Percentiles rank a stretch among this genome's conserved stretches.
Evolutionary conservation across 2,329 filamentous ascomycete genomes (phyloP).

Genomic region (Pseudogymnoascus sp.): DNA sequence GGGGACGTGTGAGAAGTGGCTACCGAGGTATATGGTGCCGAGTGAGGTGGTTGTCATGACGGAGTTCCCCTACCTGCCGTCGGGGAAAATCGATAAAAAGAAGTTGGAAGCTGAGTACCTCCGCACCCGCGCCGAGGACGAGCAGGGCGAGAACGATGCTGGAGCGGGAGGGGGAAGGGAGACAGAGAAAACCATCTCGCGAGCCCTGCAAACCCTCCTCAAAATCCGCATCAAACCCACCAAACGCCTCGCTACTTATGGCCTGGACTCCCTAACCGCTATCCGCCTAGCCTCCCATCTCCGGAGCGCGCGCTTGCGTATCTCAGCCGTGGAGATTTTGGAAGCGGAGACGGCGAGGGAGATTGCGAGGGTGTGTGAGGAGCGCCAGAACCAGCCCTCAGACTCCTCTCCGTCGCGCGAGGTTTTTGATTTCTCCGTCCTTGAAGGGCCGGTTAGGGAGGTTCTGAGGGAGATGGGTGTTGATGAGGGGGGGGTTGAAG

Average conservation of each 20-base stretch:
- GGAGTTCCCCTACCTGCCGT: constrained; percentile 65
- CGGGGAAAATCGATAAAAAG: constrained; percentile 74
- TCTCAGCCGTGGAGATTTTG: constrained; percentile 55
- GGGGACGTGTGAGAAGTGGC: constrained; percentile 59
- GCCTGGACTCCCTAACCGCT: constrained; percentile 57
- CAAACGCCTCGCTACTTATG: constrained; percentile 42
- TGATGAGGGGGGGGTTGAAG: no score
- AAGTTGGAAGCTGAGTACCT: constrained; percentile 48
- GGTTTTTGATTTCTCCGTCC: not conserved
- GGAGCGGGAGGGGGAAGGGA: constrained; percentile 20
- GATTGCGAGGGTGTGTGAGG: constrained; percentile 29
- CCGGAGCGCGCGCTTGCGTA: constrained; percentile 43
- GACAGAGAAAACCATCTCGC: constrained; percentile 16
- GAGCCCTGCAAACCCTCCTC: constrained; percentile 20
- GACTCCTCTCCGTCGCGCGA: no score
- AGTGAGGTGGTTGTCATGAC: constrained; percentile 56
- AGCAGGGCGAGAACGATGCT: not conserved
- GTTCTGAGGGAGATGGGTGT: constrained; percentile 9
- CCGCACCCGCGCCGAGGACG: constrained; percentile 16
- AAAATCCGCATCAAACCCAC: constrained; percentile 25
- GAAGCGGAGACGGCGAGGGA: constrained; percentile 39
- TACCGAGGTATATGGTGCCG: constrained; percentile 78
- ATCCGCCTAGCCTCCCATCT: constrained; percentile 58
- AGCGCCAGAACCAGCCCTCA: not conserved
- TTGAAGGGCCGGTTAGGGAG: not conserved